phyloP scores from a whole-genome alignment of 352 stramenopile species.

The Phytophthora palmivora region DNA sequence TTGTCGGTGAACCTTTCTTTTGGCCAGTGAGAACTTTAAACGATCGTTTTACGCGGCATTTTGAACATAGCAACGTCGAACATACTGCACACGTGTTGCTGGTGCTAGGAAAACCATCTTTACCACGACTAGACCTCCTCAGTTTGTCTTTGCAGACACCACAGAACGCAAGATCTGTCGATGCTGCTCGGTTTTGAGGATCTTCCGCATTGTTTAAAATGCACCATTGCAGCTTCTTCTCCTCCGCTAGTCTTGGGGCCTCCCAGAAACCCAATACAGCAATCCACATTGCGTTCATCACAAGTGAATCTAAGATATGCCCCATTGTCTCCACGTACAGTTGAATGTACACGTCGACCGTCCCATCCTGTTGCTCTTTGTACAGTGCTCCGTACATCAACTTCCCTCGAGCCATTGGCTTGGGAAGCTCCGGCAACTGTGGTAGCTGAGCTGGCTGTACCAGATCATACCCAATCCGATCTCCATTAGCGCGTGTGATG shows the following conservation, averaged over 20 bases:
- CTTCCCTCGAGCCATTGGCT: conserved; percentile 43
- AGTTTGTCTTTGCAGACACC: conserved; percentile 17
- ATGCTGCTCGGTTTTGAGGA: conserved; percentile 1
- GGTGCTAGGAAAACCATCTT: conserved; percentile 1
- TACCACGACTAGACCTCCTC: not conserved
- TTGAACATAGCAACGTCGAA: conserved; percentile 10
- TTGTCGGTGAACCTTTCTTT: conserved; percentile 10
- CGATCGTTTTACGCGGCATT: conserved; percentile 15
- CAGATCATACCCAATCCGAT: conserved; percentile 49
- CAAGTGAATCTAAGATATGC: conserved; percentile 26
- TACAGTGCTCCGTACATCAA: conserved; percentile 55
- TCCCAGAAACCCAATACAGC: conserved; percentile 21
- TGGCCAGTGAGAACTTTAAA: conserved; percentile 19
- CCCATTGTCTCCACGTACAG: conserved; percentile 42
- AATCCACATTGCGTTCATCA: conserved; percentile 33
- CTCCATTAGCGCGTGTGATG: conserved; percentile 40
- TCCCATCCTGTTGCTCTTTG: conserved; percentile 38
- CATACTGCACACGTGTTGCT: conserved; percentile 19
- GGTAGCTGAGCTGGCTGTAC: conserved; percentile 44
- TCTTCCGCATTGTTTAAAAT: conserved; percentile 17
- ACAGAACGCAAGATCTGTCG: conserved; percentile 11
- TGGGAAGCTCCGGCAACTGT: conserved; percentile 28
- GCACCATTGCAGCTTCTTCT: conserved; percentile 29
- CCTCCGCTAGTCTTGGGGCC: conserved; percentile 11
- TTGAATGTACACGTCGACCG: conserved; percentile 64